Evolutionary conservation across 2,329 filamentous ascomycete species (phyloP).

Genomic region (Paramyrothecium roridum): DNA sequence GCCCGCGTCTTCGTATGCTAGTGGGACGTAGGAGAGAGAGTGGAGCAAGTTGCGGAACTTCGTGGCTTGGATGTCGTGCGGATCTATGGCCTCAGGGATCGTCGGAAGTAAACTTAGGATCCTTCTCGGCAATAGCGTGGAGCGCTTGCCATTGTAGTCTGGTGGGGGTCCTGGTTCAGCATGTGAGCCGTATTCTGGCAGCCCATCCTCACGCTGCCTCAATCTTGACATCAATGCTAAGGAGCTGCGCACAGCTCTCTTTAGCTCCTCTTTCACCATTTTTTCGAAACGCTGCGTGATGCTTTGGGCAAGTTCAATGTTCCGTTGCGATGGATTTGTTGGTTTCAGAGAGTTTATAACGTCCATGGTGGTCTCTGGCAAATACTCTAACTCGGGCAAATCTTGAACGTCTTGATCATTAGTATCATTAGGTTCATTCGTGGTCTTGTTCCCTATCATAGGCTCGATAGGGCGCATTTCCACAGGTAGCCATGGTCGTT

Average conservation of each 20-base stretch:
- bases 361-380: no score
- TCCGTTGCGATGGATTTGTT: neutral
- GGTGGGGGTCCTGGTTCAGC: no score
- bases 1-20: conserved; percentile 94
- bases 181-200: no score
- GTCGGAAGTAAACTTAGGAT: no score
- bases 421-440: neutral
- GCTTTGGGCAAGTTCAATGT: neutral
- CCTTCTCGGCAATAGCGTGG: no score
- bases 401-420: neutral
- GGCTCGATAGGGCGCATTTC: no score
- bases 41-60: conserved; percentile 81
- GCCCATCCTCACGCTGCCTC: neutral
- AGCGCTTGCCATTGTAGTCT: no score
- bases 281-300: neutral
- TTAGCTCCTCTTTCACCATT: neutral
- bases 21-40: conserved; percentile 81
- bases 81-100: no score
- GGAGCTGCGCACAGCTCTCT: neutral
- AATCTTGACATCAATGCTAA: neutral
- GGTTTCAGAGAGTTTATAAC: no score
- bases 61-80: no score
- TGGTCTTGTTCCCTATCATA: neutral
- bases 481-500: neutral
- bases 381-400: neutral